Evolutionary conservation across 768 basidiomycete species (phyloP), one percentile per base, ranked within the genome.

Genomic region (Mycena olivaceomarginata): DNA sequence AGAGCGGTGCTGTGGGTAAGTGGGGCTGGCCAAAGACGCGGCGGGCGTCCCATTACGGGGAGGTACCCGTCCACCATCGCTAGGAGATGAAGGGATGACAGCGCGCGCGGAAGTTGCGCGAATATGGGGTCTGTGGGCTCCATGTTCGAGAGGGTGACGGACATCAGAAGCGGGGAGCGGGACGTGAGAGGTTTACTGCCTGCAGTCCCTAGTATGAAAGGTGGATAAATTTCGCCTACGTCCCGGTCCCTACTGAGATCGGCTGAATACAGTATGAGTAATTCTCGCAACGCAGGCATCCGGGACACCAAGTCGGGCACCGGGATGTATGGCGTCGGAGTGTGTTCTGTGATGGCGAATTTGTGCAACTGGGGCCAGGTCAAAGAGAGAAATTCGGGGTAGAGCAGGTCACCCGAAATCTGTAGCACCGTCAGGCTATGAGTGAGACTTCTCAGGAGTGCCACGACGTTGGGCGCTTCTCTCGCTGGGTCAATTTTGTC

Each of bases 281-380:
- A n/a, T 31, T 70, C 63, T 22, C 41, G 39, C 31, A 75, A 41
- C 16, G 62, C 68, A 1, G 51, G 74, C 74, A 70, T 75, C 25
- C 40, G 22, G 2, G 68, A 70, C 18, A 70, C 68, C 22, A 76
- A 10, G 12, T 67, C 53, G 40, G 68, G 68, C 13, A 70, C 60
- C 31, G 74, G 25, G 22, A 75, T 39, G 31, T 20, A 75, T 10
- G 68, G 74, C 2, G 63, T 75, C 41, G 74, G 74, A 13, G 74
- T 63, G 66, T 76, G 75, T 51, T 76, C 75, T 4, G 70, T 67
- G 46, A 72, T 18, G 8, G 59, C n/a, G 43, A 75, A 70, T 39
- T 9, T 65, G 5, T 11, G 13, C 60, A 75, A 53, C n/a, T 25
- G 20, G 2, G 7, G 53, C 74, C 74, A 75, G 31, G 31, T 7